phyloP scores from a whole-genome alignment of 306 rosid species.

The Malus asiatica region DNA sequence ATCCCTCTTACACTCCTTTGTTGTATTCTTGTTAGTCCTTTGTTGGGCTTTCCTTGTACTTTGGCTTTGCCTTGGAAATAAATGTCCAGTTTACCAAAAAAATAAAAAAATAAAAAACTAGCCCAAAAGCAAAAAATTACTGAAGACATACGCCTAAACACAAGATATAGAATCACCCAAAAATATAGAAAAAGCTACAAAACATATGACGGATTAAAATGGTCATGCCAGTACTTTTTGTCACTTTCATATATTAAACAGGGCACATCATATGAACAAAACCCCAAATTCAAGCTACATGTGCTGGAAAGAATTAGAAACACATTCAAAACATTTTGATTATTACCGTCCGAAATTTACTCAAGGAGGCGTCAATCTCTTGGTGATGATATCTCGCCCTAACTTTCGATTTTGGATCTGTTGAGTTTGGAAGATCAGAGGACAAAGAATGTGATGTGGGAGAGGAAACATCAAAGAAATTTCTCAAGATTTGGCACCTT shows the following conservation, averaged over 20 bases:
- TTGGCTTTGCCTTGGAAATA: too few relatives aligned
- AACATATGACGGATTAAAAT: not conserved
- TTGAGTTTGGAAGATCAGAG: not conserved
- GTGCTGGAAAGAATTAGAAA: not conserved
- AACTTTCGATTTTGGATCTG: not conserved
- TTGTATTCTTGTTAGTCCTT: too few relatives aligned
- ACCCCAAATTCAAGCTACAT: not conserved
- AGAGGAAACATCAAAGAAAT: conserved; percentile 52
- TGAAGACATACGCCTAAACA: not conserved
- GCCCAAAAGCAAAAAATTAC: not conserved
- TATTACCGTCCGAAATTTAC: not conserved
- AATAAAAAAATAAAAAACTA: too few relatives aligned
- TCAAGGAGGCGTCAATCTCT: not conserved
- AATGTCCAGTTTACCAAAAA: too few relatives aligned
- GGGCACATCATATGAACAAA: not conserved
- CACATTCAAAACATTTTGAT: not conserved
- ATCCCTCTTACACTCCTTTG: too few relatives aligned
- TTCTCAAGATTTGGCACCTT: conserved; percentile 30
- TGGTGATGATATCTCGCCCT: not conserved
- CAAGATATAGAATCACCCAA: not conserved
- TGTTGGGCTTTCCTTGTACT: too few relatives aligned
- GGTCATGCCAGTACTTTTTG: not conserved
- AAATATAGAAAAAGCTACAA: not conserved
- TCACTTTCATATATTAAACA: not conserved
- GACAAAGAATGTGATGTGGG: not conserved